phyloP scores from a whole-genome alignment of 768 basidiomycete genomes.

The Pleurotus salmoneostramineus region DNA sequence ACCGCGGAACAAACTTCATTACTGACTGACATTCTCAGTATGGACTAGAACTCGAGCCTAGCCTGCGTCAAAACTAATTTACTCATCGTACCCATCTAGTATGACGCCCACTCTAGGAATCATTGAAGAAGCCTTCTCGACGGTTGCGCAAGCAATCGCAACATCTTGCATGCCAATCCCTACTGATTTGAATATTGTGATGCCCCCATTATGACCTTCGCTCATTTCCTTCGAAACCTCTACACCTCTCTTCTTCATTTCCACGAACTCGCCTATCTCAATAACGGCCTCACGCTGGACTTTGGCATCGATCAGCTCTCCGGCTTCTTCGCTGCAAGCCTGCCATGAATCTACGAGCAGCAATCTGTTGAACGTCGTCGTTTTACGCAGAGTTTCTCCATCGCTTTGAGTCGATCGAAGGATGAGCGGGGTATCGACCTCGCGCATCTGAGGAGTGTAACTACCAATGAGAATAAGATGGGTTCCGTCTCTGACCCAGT shows the following conservation, averaged over 20 bases:
- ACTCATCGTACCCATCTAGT: slow-evolving; percentile 43
- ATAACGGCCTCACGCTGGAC: slow-evolving; percentile 36
- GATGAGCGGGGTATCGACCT: slow-evolving; percentile 61
- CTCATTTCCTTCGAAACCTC: slow-evolving; percentile 5
- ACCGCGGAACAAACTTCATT: not conserved
- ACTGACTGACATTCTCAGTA: not conserved
- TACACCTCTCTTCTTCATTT: slow-evolving; percentile 11
- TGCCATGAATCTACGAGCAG: slow-evolving; percentile 73
- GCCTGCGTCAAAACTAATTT: not conserved
- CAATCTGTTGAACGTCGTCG: slow-evolving; percentile 14
- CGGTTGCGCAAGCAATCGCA: slow-evolving; percentile 68
- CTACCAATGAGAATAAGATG: slow-evolving; percentile 80
- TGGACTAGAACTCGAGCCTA: not conserved
- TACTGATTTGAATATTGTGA: slow-evolving; percentile 87
- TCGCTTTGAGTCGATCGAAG: slow-evolving; percentile 34
- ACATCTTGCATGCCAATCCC: slow-evolving; percentile 88
- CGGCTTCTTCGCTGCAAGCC: slow-evolving; percentile 75
- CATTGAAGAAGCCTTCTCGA: slow-evolving; percentile 53
- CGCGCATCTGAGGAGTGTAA: slow-evolving; percentile 78
- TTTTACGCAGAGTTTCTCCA: not conserved
- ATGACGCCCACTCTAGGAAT: slow-evolving; percentile 41
- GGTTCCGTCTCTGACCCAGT: slow-evolving; percentile 56
- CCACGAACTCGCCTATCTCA: slow-evolving; percentile 69
- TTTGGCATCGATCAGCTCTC: slow-evolving; percentile 67
- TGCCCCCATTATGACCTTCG: slow-evolving; percentile 28